A percentile compares a stretch with the other conserved stretches of the same genome.
phyloP scores from a whole-genome alignment of 2,329 filamentous ascomycete genomes.

The Colletotrichum eleusines region DNA sequence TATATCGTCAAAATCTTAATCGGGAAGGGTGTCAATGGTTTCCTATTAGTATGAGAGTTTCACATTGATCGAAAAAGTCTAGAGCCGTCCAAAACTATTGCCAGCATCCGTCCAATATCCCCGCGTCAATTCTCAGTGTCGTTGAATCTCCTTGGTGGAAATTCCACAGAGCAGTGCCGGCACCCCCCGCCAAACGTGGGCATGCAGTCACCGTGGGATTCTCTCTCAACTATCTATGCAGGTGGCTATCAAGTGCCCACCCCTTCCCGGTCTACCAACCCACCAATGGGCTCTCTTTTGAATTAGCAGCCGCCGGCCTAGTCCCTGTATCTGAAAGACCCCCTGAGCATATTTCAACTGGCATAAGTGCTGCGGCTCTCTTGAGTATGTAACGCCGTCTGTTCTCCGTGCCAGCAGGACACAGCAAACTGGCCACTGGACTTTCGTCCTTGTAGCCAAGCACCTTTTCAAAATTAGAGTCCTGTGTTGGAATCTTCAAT shows the following conservation, averaged over 20 bases:
- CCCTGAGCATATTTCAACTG: neutral
- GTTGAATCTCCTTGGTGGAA: conserved; percentile 41
- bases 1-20: conserved; percentile 4
- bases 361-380: conserved; percentile 3
- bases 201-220: neutral
- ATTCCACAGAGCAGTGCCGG: conserved; percentile 14
- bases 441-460: neutral
- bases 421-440: neutral
- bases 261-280: neutral
- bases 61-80: conserved; percentile 25
- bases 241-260: neutral
- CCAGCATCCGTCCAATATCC: neutral
- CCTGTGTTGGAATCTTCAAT: too few relatives aligned
- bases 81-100: neutral
- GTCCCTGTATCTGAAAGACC: conserved; percentile 14
- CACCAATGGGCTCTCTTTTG: conserved; percentile 22
- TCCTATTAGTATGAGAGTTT: conserved; percentile 24
- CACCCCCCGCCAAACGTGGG: neutral
- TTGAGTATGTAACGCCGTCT: neutral
- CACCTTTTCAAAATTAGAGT: too few relatives aligned
- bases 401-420: neutral
- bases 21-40: neutral
- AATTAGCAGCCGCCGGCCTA: conserved; percentile 3
- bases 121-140: neutral
- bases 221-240: conserved; percentile 8